These are phyloP conservation scores for Leptomonas pyrrhocoris DNA, from an alignment of 208 protist species.

Conservation along the genomic window DNA sequence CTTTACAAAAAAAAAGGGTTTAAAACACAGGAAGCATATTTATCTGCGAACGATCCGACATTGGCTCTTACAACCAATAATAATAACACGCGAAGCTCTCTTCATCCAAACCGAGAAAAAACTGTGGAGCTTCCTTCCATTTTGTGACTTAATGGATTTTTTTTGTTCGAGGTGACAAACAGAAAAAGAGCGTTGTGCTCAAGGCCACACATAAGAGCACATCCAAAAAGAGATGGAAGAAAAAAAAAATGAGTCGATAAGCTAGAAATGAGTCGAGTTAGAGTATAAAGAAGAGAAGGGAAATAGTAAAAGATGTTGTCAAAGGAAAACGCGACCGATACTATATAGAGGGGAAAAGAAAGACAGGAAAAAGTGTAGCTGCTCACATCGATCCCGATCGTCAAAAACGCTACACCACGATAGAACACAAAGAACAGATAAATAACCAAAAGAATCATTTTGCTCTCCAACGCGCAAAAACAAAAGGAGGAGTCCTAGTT, in stretches of 20 bases:
- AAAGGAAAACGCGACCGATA: slow-evolving; percentile 7
- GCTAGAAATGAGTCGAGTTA: neutral
- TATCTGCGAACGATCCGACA: slow-evolving; percentile 4
- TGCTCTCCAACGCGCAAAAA: slow-evolving; percentile 1
- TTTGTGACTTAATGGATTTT: neutral
- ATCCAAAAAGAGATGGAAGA: slow-evolving; percentile 1
- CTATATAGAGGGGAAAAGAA: neutral
- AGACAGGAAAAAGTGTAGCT: neutral
- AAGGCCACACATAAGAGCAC: neutral
- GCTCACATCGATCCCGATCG: neutral
- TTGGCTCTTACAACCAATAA: neutral
- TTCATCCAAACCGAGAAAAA: neutral
- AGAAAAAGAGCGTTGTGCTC: slow-evolving; percentile 9
- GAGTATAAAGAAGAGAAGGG: slow-evolving; percentile 2
- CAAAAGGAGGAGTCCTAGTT: neutral
- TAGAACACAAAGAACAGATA: slow-evolving; percentile 12
- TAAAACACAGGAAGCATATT: neutral
- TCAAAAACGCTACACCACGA: slow-evolving; percentile 4
- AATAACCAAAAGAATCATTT: too few species aligned
- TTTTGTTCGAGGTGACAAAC: neutral
- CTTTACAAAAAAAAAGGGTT: slow-evolving; percentile 3
- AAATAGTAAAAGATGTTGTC: neutral
- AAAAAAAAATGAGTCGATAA: slow-evolving; percentile 15
- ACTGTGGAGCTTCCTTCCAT: neutral
- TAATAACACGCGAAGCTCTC: neutral